Percentiles rank a stretch among this genome's conserved stretches.
Evolutionary conservation across 768 basidiomycete genomes (phyloP).

Genomic region (Suillus weaverae): DNA sequence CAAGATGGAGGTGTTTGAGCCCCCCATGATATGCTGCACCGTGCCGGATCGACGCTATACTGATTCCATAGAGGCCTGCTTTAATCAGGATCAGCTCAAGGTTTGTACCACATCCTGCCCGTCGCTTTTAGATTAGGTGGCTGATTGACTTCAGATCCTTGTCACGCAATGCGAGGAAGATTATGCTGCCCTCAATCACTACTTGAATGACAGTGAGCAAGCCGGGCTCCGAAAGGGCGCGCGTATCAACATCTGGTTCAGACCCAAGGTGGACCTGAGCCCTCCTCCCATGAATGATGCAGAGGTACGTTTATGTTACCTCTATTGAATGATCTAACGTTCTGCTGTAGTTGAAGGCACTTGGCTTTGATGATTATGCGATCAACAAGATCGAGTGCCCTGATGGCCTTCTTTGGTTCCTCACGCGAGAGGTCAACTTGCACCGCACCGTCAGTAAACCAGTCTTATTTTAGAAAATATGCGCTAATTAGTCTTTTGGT

Average conservation of each 20-base stretch:
- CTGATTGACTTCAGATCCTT: constrained; percentile 58
- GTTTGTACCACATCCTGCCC: constrained; percentile 38
- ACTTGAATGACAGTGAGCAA: constrained; percentile 62
- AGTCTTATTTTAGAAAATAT: not conserved
- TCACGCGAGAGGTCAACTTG: constrained; percentile 61
- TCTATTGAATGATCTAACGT: constrained; percentile 4
- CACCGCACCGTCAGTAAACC: constrained; percentile 65
- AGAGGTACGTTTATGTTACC: constrained; percentile 46
- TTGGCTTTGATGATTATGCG: constrained; percentile 82
- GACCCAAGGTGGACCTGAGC: constrained; percentile 38
- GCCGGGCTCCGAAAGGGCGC: constrained; percentile 51
- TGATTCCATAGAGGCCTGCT: constrained; percentile 72
- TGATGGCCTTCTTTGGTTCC: constrained; percentile 67
- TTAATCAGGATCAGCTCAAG: constrained; percentile 58
- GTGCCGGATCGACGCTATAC: constrained; percentile 64
- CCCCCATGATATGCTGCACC: constrained; percentile 70
- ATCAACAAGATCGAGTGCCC: constrained; percentile 81
- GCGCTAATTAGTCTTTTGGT: not conserved
- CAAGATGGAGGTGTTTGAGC: constrained; percentile 83
- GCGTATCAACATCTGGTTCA: constrained; percentile 68
- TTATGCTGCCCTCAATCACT: constrained; percentile 64
- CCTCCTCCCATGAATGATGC: constrained; percentile 59
- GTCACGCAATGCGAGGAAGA: constrained; percentile 84
- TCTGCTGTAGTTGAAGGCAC: constrained; percentile 47
- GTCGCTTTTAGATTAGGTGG: not conserved